These are phyloP conservation scores for Solanum hybrid DNA, from an alignment of 305 asterid genomes.

Conservation along the genomic window DNA sequence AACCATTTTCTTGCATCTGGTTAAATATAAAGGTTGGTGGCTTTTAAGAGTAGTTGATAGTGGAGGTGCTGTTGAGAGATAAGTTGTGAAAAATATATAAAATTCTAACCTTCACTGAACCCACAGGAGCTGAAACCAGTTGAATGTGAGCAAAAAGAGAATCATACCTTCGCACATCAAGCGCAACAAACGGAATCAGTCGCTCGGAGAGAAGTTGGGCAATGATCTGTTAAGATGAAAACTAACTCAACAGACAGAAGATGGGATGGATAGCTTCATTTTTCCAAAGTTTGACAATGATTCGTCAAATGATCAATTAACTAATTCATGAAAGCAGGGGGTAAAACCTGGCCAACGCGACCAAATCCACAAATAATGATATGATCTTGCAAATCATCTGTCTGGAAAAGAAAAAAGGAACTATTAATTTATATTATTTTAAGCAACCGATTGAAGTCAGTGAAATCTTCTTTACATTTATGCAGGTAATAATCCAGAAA, in stretches of 20 bases:
- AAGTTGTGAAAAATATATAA: background rate
- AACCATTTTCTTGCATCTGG: background rate
- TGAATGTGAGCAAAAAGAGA: background rate
- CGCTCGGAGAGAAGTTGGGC: conserved; percentile 99
- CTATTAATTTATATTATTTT: background rate
- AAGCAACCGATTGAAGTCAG: background rate
- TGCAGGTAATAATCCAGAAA: background rate
- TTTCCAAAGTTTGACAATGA: background rate
- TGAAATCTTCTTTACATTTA: background rate
- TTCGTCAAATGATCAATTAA: conserved; percentile 4
- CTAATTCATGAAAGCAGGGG: conserved; percentile 12
- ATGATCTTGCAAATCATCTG: conserved; percentile 98
- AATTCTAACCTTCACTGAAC: background rate
- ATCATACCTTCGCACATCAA: conserved; percentile 91
- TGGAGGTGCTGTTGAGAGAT: background rate
- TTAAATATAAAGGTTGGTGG: background rate
- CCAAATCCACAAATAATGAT: conserved; percentile 97
- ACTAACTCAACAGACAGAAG: conserved; percentile 9
- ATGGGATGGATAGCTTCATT: background rate
- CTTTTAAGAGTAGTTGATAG: background rate
- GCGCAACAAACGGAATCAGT: conserved; percentile 96
- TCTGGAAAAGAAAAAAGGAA: conserved; percentile 40
- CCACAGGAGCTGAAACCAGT: conserved; percentile 1
- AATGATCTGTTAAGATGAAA: conserved; percentile 59
- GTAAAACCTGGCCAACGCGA: conserved; percentile 96